Conservation (phyloP, 2,329 filamentous ascomycete species). For the Penicillium decumbens region DNA sequence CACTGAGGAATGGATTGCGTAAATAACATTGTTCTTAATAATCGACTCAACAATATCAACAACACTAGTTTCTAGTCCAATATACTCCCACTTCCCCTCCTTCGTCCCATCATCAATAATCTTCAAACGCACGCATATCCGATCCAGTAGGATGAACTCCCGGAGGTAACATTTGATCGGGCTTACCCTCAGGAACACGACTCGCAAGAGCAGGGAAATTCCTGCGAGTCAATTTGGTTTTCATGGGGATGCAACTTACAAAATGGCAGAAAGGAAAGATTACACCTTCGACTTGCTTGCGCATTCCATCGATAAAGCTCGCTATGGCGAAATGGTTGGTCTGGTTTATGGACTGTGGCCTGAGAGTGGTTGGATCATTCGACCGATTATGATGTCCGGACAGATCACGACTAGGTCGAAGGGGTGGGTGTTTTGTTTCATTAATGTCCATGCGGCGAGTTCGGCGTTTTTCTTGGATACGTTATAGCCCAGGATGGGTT, state of each 20-base stretch:
- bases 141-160: not conserved
- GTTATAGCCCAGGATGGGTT: not conserved
- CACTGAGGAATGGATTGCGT: too few species aligned
- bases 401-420: slow-evolving; percentile 19
- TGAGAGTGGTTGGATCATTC: slow-evolving; percentile 19
- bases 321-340: slow-evolving; percentile 21
- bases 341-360: slow-evolving; percentile 18
- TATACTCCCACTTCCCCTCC: not conserved
- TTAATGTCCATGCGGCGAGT: slow-evolving; percentile 16
- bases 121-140: not conserved
- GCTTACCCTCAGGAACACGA: not conserved
- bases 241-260: not conserved
- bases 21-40: not conserved
- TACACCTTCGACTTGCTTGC: slow-evolving; percentile 15
- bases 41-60: not conserved
- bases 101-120: not conserved
- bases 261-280: slow-evolving; percentile 11
- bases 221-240: not conserved
- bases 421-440: slow-evolving; percentile 5
- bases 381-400: slow-evolving; percentile 22
- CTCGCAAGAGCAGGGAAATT: not conserved
- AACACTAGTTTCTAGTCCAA: not conserved
- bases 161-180: not conserved
- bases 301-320: slow-evolving; percentile 23
- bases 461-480: slow-evolving; percentile 8